Percentiles rank a stretch among this genome's conserved stretches.
Evolutionary conservation across 495 filamentous ascomycete species (phyloP).

Genomic region (Diplogelasinospora grovesii): DNA sequence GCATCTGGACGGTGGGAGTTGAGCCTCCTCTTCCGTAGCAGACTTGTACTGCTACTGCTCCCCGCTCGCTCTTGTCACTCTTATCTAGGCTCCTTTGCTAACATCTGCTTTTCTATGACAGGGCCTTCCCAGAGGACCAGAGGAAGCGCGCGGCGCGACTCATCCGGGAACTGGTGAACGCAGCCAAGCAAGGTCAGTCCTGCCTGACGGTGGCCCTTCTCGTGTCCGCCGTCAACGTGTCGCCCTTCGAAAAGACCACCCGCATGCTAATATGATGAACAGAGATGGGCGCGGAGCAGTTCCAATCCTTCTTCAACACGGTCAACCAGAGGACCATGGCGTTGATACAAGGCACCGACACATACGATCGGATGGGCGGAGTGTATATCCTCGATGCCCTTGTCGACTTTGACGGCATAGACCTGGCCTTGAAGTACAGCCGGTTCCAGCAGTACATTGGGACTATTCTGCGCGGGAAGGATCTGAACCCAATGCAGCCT

Average conservation of each 20-base stretch:
- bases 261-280: not conserved
- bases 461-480: slow-evolving; percentile 78
- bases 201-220: not conserved
- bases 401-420: slow-evolving; percentile 93
- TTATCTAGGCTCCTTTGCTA: not conserved
- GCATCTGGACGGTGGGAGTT: too few species aligned
- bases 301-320: slow-evolving; percentile 68
- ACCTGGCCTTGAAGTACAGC: slow-evolving; percentile 87
- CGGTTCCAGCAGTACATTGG: slow-evolving; percentile 88
- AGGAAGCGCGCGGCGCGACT: slow-evolving; percentile 36
- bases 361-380: slow-evolving; percentile 81
- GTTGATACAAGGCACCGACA: slow-evolving; percentile 76
- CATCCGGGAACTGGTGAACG: slow-evolving; percentile 33
- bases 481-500: slow-evolving; percentile 76
- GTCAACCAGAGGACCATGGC: slow-evolving; percentile 69
- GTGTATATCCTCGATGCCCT: slow-evolving; percentile 86
- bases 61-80: too few species aligned
- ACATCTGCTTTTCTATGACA: slow-evolving; percentile 8
- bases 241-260: not conserved
- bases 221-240: not conserved
- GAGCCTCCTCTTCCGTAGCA: too few species aligned
- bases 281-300: slow-evolving; percentile 76
- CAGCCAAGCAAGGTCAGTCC: slow-evolving; percentile 31
- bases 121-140: slow-evolving; percentile 26
- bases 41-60: too few species aligned